Evolutionary conservation across 2,329 filamentous ascomycete genomes (phyloP).

Genomic region (Aspergillus thermomutatus): DNA sequence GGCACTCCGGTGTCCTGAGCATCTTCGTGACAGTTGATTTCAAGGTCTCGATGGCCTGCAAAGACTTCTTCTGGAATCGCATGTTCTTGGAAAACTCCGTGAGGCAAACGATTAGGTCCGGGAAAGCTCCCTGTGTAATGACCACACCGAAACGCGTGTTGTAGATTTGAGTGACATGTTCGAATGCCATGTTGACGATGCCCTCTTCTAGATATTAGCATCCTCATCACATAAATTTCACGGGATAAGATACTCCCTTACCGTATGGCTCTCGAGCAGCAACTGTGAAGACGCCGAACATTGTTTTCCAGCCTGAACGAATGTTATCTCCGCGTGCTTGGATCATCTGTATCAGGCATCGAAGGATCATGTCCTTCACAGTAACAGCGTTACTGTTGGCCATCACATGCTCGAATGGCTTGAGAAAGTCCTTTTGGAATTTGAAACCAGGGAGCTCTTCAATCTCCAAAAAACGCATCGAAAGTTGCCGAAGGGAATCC

Average conservation of each 20-base stretch:
- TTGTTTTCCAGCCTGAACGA: slow-evolving; percentile 95
- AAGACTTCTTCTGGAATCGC: slow-evolving; percentile 96
- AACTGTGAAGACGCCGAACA: slow-evolving; percentile 98
- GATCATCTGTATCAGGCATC: slow-evolving; percentile 98
- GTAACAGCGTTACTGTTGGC: slow-evolving; percentile 85
- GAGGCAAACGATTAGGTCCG: slow-evolving; percentile 90
- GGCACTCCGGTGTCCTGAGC: slow-evolving; percentile 93
- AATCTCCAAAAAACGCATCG: slow-evolving; percentile 98
- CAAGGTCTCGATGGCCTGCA: slow-evolving; percentile 91
- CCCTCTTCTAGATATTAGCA: slow-evolving; percentile 57
- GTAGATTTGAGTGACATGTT: slow-evolving; percentile 94
- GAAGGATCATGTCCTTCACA: slow-evolving; percentile 95
- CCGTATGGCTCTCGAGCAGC: slow-evolving; percentile 85
- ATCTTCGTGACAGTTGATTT: slow-evolving; percentile 93
- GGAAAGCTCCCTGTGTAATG: slow-evolving; percentile 93
- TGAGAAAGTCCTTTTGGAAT: slow-evolving; percentile 98
- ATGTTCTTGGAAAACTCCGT: slow-evolving; percentile 99
- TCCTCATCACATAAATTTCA: not conserved
- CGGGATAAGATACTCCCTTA: slow-evolving; percentile 31
- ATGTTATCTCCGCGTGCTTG: slow-evolving; percentile 96
- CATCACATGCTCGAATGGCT: slow-evolving; percentile 97
- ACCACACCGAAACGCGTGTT: slow-evolving; percentile 93
- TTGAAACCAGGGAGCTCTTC: slow-evolving; percentile 98
- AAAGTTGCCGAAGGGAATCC: slow-evolving; percentile 90
- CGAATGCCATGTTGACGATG: slow-evolving; percentile 94